These are phyloP conservation scores for Lepidium aucheri DNA, from an alignment of 345 rosid genomes.

Conservation along the genomic window DNA sequence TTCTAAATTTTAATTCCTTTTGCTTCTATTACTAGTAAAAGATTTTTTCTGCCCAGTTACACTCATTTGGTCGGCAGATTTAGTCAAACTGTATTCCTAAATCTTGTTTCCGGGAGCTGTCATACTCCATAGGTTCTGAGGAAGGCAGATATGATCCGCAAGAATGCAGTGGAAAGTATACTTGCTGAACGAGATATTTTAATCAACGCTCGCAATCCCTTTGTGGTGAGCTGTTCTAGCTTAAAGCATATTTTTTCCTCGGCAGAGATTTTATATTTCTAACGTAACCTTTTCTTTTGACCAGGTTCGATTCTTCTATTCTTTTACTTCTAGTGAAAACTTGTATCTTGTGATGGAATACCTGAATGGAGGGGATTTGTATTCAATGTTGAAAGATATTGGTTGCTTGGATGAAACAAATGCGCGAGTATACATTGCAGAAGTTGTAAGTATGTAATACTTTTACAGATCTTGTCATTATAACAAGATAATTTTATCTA, in stretches of 20 bases:
- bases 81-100: background rate
- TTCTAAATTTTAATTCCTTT: background rate
- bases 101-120: constrained; percentile 5
- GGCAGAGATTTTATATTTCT: constrained; percentile 14
- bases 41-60: background rate
- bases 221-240: constrained; percentile 79
- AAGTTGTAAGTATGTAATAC: constrained; percentile 66
- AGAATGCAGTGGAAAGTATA: constrained; percentile 97
- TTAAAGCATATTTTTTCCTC: constrained; percentile 14
- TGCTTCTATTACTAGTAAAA: constrained; percentile 1
- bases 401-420: constrained; percentile 84
- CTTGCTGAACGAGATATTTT: constrained; percentile 93
- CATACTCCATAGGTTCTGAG: constrained; percentile 62
- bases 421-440: constrained; percentile 92
- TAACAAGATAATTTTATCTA: constrained; percentile 8
- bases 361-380: constrained; percentile 88
- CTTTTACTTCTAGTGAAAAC: constrained; percentile 89
- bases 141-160: constrained; percentile 94
- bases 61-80: background rate
- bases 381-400: constrained; percentile 67
- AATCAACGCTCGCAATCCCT: constrained; percentile 87
- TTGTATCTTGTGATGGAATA: constrained; percentile 99
- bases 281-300: constrained; percentile 26
- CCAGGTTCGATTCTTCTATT: constrained; percentile 98
- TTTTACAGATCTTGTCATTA: background rate